These are phyloP conservation scores for Aspergillus indologenus DNA, from an alignment of 495 filamentous ascomycete species.

Conservation along the genomic window DNA sequence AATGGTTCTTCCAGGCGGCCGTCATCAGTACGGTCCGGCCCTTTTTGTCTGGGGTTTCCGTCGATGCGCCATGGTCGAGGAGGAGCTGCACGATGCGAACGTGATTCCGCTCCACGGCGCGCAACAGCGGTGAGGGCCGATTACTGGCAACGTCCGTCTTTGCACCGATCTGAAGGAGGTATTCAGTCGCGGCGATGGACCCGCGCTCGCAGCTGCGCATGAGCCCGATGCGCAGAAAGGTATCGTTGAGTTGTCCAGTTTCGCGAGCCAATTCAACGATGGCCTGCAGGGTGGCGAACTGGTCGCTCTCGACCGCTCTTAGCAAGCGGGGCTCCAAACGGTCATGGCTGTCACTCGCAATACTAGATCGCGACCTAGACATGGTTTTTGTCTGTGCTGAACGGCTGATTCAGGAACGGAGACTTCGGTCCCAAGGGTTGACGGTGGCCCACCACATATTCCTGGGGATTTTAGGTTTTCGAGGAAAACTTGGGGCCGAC, in stretches of 20 bases:
- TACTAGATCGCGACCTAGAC: conserved; percentile 39
- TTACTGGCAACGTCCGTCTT: conserved; percentile 37
- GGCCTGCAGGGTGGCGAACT: conserved; percentile 33
- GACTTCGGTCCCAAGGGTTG: neutral
- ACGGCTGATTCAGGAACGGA: neutral
- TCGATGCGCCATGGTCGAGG: conserved; percentile 41
- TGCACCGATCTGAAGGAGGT: conserved; percentile 45
- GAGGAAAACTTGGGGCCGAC: neutral
- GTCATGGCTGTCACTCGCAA: conserved; percentile 41
- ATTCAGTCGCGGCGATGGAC: conserved; percentile 39
- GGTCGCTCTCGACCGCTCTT: conserved; percentile 46
- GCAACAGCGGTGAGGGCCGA: conserved; percentile 43
- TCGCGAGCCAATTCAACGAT: conserved; percentile 40
- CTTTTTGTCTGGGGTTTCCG: conserved; percentile 43
- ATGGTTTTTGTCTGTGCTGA: conserved; percentile 14
- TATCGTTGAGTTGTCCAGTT: conserved; percentile 44
- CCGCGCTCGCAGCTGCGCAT: conserved; percentile 52
- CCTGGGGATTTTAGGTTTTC: neutral
- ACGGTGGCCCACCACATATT: neutral
- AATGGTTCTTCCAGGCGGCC: conserved; percentile 56
- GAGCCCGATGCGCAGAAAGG: conserved; percentile 49
- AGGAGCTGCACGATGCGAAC: conserved; percentile 43
- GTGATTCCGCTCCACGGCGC: conserved; percentile 51
- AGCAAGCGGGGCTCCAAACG: conserved; percentile 54
- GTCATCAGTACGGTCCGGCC: conserved; percentile 57